phyloP scores from a whole-genome alignment of 2,329 filamentous ascomycete genomes.

The Sporothrix sp. region DNA sequence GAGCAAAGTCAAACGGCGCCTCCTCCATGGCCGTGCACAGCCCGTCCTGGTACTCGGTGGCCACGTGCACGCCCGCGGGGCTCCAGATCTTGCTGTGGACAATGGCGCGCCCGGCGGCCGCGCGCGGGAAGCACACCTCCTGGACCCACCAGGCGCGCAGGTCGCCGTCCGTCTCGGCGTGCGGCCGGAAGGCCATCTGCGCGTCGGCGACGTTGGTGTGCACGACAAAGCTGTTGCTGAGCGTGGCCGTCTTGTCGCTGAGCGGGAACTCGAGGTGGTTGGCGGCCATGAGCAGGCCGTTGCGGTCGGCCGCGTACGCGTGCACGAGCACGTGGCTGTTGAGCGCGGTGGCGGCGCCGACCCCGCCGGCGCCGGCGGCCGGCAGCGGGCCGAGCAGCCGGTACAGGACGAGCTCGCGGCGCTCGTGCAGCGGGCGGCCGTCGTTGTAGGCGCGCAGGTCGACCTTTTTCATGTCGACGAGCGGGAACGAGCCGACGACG shows the following conservation, averaged over 20 bases:
- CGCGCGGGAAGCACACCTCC: constrained; percentile 40
- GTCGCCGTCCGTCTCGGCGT: constrained; percentile 14
- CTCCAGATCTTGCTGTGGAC: constrained; percentile 46
- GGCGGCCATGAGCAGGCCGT: constrained; percentile 41
- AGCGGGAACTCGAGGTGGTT: constrained; percentile 40
- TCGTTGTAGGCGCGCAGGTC: constrained; percentile 40
- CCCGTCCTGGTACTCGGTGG: constrained; percentile 46
- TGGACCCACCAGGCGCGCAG: constrained; percentile 42
- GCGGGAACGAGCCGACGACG: constrained; percentile 36
- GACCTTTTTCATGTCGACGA: constrained; percentile 45
- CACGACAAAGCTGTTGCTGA: constrained; percentile 44
- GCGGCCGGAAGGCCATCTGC: constrained; percentile 30
- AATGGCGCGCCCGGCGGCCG: constrained; percentile 36
- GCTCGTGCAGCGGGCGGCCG: constrained; percentile 32
- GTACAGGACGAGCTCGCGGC: constrained; percentile 41
- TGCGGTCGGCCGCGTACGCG: constrained; percentile 44
- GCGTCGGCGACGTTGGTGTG: constrained; percentile 40
- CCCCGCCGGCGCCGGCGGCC: too few species aligned
- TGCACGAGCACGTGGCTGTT: constrained; percentile 40
- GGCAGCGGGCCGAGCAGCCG: constrained; percentile 36
- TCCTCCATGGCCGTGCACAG: constrained; percentile 27
- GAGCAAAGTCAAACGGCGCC: neutral
- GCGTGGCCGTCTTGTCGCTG: constrained; percentile 32
- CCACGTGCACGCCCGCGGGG: constrained; percentile 41
- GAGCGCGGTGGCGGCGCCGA: constrained; percentile 23